phyloP scores from a whole-genome alignment of 1,284 basidiomycete genomes.

The Moesziomyces antarcticus region DNA sequence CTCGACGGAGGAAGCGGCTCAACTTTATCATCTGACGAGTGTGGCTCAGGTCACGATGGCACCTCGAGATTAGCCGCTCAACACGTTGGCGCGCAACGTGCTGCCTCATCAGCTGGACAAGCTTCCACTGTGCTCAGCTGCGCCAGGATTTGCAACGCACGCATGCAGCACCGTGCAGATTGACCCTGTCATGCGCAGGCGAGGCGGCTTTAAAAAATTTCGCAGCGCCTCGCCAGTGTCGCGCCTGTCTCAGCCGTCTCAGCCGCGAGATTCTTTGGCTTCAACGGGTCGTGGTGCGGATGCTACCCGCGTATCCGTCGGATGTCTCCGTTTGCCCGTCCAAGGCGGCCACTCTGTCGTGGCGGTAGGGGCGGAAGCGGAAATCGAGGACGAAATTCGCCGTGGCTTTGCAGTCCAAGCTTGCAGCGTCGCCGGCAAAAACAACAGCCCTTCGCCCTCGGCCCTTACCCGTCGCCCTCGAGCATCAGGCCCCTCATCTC shows the following conservation, averaged over 20 bases:
- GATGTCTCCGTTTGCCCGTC: not conserved
- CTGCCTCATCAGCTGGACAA: conserved; percentile 1
- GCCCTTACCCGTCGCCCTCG: conserved; percentile 11
- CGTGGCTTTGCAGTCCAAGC: not conserved
- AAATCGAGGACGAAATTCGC: conserved; percentile 9
- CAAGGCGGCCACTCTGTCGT: not conserved
- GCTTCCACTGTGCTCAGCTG: not conserved
- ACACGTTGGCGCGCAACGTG: not conserved
- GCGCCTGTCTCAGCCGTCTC: not conserved
- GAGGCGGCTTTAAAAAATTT: not conserved
- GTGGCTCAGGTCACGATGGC: conserved; percentile 1
- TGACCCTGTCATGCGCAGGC: not conserved
- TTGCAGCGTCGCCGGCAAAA: not conserved
- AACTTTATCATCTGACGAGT: not conserved
- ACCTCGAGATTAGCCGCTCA: not conserved
- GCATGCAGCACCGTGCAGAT: not conserved
- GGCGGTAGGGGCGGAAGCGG: conserved; percentile 6
- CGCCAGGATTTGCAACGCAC: not conserved
- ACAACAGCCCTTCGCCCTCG: not conserved
- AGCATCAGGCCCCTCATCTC: too few species aligned
- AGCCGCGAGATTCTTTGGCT: not conserved
- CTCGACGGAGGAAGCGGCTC: not conserved
- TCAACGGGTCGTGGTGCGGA: not conserved
- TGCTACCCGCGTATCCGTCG: not conserved
- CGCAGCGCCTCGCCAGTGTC: not conserved